Evolutionary conservation across 2,329 filamentous ascomycete species (phyloP), one percentile per base, ranked within the genome.

Genomic region (Echinosphaeria canescens): DNA sequence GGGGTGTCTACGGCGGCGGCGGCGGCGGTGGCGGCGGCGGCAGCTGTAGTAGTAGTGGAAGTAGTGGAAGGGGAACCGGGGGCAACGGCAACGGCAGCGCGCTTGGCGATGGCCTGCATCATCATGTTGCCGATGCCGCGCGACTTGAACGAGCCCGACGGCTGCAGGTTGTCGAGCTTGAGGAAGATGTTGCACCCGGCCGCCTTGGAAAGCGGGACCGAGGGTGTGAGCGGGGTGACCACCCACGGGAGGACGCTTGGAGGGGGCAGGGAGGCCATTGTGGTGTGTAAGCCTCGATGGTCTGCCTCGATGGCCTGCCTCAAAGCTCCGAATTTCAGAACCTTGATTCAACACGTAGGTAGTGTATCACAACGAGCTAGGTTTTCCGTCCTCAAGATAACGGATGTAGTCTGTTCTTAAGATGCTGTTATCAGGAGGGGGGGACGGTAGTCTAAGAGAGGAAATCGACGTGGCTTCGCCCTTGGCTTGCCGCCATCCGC

Each of bases 61-160:
- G 5, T 43, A 34, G 12, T 43, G 45, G 43, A 44, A 36, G 20
- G 37, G 32, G 17, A 26, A 22, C 29, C 25, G 17, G 13, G 26
- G 36, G 26, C 18, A 37, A 43, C 24, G 42, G 38, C n/a, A n/a
- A 26, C n/a, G n/a, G n/a, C n/a, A n/a, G n/a, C n/a, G n/a, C n/a
- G n/a, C n/a, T n/a, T n/a, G 29, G 42, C 38, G 17, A 47, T 34
- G 44, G 47, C 53, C 33, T 56, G 53, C 27, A 70, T 56, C 43
- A 80, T 67, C 40, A 74, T 63, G 48, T 78, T 65, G 37, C 75
- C 75, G 36, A 84, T 68, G 29, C 74, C 76, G 38, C 66, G 61
- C 23, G 75, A 82, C 48, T 88, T 85, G 66, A 88, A 90, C 11
- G 75, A 82, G 34, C 75, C 75, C 6, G 73, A 75, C 6, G 79